A percentile compares a stretch with the other conserved stretches of the same genome.
Evolutionary conservation across 805 yeast genomes (phyloP).

Genomic region (Starmerella powellii): DNA sequence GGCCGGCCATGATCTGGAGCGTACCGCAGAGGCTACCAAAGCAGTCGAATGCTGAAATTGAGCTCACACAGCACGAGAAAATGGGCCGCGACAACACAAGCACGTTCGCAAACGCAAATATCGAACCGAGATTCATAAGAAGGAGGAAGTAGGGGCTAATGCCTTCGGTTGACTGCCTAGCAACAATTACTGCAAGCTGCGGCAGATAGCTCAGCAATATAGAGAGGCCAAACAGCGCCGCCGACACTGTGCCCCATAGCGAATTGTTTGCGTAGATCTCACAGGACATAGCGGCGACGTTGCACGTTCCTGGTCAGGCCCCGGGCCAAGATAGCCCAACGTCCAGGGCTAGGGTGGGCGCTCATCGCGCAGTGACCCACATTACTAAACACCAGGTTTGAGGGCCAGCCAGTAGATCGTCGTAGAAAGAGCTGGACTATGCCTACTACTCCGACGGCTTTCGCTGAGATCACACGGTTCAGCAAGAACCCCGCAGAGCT

Average conservation of each 20-base stretch:
- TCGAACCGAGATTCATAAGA: constrained; percentile 56
- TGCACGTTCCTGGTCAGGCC: too few relatives aligned
- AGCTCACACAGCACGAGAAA: constrained; percentile 43
- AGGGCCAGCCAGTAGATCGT: neutral
- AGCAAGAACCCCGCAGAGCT: constrained; percentile 50
- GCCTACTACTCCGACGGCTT: constrained; percentile 67
- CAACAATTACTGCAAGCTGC: constrained; percentile 51
- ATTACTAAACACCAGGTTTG: neutral
- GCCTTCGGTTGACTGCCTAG: constrained; percentile 60
- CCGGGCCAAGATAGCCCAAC: too few relatives aligned
- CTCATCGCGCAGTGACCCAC: too few relatives aligned
- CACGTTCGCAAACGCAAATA: constrained; percentile 53
- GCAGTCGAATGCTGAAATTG: constrained; percentile 19
- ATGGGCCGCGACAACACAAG: constrained; percentile 50
- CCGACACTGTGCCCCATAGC: constrained; percentile 36
- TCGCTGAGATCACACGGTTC: constrained; percentile 68
- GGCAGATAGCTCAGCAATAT: constrained; percentile 63
- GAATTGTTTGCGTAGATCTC: constrained; percentile 14
- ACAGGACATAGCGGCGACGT: constrained; percentile 18
- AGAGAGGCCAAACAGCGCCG: constrained; percentile 48
- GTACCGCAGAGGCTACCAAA: constrained; percentile 23
- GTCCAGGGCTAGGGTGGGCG: too few relatives aligned
- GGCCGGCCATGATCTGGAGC: constrained; percentile 22
- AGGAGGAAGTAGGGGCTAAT: constrained; percentile 59
- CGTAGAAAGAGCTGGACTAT: constrained; percentile 21